Percentiles rank a stretch among this genome's conserved stretches.
phyloP scores from a whole-genome alignment of 1,284 basidiomycete species.

The Ganoderma sp. region DNA sequence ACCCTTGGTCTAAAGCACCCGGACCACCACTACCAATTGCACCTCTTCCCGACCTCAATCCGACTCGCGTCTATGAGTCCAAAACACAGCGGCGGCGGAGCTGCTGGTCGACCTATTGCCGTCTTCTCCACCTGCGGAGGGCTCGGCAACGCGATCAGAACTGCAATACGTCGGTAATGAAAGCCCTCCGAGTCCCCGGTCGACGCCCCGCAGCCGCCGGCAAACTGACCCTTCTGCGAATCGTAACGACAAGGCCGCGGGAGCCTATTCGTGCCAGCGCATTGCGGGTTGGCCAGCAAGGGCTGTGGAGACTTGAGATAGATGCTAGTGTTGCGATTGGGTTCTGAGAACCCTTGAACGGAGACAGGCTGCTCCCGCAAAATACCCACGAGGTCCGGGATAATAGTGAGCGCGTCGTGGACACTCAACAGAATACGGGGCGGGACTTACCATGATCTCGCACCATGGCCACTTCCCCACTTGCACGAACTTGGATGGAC shows the following conservation, averaged over 20 bases:
- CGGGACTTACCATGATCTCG: not conserved
- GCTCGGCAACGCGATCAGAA: not conserved
- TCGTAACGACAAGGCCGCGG: not conserved
- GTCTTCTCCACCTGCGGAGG: not conserved
- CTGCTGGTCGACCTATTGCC: not conserved
- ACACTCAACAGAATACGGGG: not conserved
- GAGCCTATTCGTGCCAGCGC: not conserved
- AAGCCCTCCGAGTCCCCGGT: too few relatives aligned
- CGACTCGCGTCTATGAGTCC: not conserved
- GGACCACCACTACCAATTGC: too few relatives aligned
- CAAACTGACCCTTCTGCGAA: not conserved
- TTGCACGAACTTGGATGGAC: not conserved
- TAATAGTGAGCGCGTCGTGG: too few relatives aligned
- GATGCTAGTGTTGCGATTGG: not conserved
- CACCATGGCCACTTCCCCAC: not conserved
- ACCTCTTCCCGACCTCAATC: not conserved
- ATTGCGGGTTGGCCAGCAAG: too few relatives aligned
- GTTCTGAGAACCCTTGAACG: not conserved
- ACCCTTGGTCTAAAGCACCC: too few relatives aligned
- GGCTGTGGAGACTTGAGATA: not conserved
- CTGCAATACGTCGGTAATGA: not conserved
- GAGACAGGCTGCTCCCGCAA: not conserved
- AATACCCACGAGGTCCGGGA: not conserved
- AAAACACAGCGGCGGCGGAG: not conserved
- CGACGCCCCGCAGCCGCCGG: too few relatives aligned